Evolutionary conservation across 345 rosid species (phyloP).

Genomic region (Eutrema japonicum): DNA sequence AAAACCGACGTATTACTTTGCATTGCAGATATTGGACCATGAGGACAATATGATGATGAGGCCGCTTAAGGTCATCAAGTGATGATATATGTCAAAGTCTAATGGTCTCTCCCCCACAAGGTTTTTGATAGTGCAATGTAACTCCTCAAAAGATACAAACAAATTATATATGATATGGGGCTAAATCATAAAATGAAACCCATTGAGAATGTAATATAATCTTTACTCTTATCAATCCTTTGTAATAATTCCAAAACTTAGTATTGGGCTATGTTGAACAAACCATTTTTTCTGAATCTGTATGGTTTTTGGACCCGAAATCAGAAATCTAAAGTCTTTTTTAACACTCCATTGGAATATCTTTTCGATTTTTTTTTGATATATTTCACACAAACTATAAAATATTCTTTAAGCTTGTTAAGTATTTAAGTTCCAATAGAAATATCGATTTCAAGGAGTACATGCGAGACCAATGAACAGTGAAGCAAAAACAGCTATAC

Average conservation of each 20-base stretch:
- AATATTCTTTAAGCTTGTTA: neutral
- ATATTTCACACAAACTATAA: too few relatives aligned
- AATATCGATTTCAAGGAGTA: neutral
- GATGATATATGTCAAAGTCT: constrained; percentile 43
- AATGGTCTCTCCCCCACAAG: neutral
- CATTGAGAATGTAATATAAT: constrained; percentile 8
- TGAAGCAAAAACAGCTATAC: neutral
- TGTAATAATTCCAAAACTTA: neutral
- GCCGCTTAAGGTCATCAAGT: constrained; percentile 62
- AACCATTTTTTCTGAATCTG: neutral
- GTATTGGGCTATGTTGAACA: neutral
- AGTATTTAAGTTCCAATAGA: neutral
- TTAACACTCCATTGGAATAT: too few relatives aligned
- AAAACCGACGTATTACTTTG: neutral
- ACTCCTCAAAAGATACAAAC: neutral
- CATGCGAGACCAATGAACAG: neutral
- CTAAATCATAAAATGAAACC: neutral
- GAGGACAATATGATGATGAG: constrained; percentile 95
- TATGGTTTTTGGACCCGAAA: neutral
- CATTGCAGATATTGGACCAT: constrained; percentile 77
- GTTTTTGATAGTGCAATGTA: constrained; percentile 14
- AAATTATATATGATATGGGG: neutral
- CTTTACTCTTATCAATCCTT: neutral
- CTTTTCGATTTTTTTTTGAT: too few relatives aligned
- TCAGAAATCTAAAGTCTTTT: neutral